phyloP scores from a whole-genome alignment of 225 moss, liverwort and hornwort genomes.

The Physcomitrellopsis africana region DNA sequence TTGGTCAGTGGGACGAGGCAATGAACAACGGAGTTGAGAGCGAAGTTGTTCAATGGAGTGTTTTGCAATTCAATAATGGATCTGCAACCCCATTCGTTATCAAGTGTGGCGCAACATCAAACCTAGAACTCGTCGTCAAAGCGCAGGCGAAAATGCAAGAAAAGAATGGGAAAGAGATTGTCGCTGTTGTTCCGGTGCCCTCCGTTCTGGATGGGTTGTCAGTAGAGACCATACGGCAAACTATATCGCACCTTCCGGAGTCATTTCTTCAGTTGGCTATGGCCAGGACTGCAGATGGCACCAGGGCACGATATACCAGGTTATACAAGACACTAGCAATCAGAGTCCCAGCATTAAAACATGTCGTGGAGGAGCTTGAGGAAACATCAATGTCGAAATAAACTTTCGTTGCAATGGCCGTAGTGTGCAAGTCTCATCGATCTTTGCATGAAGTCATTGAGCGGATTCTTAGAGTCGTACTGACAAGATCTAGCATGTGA shows the following conservation, averaged over 20 bases:
- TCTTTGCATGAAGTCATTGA: conserved; percentile 9
- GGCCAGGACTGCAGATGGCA: conserved; percentile 93
- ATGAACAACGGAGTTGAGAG: conserved; percentile 55
- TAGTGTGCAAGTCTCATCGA: conserved; percentile 11
- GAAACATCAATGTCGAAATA: conserved; percentile 39
- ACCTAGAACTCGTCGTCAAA: conserved; percentile 90
- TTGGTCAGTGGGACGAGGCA: conserved; percentile 67
- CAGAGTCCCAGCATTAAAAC: conserved; percentile 83
- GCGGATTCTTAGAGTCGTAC: conserved; percentile 19
- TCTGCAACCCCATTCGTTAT: conserved; percentile 84
- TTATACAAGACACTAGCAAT: conserved; percentile 88
- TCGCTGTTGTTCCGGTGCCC: conserved; percentile 86
- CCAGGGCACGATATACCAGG: conserved; percentile 81
- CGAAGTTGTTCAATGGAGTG: conserved; percentile 97
- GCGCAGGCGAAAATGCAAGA: conserved; percentile 88
- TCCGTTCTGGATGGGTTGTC: conserved; percentile 76
- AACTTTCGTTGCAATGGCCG: conserved; percentile 24
- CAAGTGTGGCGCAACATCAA: conserved; percentile 96
- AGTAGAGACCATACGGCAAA: conserved; percentile 83
- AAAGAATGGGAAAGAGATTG: conserved; percentile 78
- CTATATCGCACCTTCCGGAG: conserved; percentile 87
- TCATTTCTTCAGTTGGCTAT: conserved; percentile 89
- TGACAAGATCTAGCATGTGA: conserved; percentile 25
- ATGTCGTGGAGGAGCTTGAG: conserved; percentile 54
- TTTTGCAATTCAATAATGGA: conserved; percentile 96